These are phyloP conservation scores for Melampsora larici-populina DNA, from an alignment of 1,284 basidiomycete species.

Conservation along the genomic window DNA sequence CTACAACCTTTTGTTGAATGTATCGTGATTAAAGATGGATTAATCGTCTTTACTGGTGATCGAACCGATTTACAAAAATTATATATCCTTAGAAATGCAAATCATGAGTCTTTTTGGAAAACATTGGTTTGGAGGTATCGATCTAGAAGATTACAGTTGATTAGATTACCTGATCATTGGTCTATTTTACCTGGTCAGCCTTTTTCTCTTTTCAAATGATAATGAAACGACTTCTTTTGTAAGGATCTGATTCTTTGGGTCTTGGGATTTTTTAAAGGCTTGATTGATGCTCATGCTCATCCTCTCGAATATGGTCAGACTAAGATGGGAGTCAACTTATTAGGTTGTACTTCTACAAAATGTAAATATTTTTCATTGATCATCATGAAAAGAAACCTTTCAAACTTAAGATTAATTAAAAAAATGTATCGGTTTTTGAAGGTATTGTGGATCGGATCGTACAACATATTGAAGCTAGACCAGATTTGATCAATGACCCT, in stretches of 20 bases:
- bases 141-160: neutral
- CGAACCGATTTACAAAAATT: neutral
- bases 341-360: constrained; percentile 46
- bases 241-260: neutral
- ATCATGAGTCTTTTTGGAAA: neutral
- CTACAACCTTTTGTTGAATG: constrained; percentile 26
- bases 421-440: neutral
- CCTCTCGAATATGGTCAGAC: constrained; percentile 50
- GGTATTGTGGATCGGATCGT: constrained; percentile 48
- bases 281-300: constrained; percentile 51
- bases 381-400: no score
- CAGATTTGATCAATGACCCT: constrained; percentile 44
- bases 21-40: neutral
- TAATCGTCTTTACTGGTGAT: constrained; percentile 23
- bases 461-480: constrained; percentile 44
- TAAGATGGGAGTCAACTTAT: constrained; percentile 47
- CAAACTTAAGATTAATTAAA: no score
- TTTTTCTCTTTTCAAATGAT: neutral
- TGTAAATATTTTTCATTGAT: constrained; percentile 3
- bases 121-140: neutral
- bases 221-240: neutral
- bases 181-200: neutral
- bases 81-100: neutral
- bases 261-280: constrained; percentile 47
- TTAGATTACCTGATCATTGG: neutral